Base-by-base conservation (phyloP, 768 basidiomycete species). In the Kwoniella pini region DNA sequence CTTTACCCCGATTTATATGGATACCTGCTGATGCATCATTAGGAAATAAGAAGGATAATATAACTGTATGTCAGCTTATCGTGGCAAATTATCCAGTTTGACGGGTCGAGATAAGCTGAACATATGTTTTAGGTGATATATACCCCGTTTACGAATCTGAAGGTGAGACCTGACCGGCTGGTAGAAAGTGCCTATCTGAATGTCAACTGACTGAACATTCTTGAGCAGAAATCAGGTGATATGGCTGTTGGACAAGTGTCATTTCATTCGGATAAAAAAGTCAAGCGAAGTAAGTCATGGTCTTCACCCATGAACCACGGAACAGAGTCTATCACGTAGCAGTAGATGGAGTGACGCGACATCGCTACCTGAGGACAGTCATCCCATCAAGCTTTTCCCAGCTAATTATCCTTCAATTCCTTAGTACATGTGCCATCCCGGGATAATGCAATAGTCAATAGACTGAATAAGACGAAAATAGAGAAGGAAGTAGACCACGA, bases 161-260 rank as follows among this genome's bases (percentile, higher is more conserved):
- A 95, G 86, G 91, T 91, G 22, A 57, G 70, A 21, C 60, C 15
- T 15, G 33, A 36, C 15, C 33, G 15, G 33, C 33, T 36, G 33
- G 33, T 45, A 6, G 12, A 9, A 17, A 31, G 10, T 4, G 43
- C 5, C 22, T 40, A 0, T 30, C 7, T 33, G 21, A 9, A n/a
- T n/a, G n/a, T n/a, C n/a, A n/a, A n/a, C n/a, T n/a, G n/a, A n/a
- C n/a, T n/a, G n/a, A n/a, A n/a, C n/a, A n/a, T n/a, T n/a, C n/a
- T n/a, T n/a, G n/a, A 44, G 10, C 71, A 94, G 90, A 99, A 99
- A 91, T 88, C 89, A 6, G 95, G 95, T 2, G 92, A 95, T 74
- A 97, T 96, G 92, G 93, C 91, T 2, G 87, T 95, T 2, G 96
- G 96, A 0, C 89, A 93, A 71, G 96, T 99, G 0, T 89, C 91